Base-by-base conservation (phyloP, 1,139 yeast genomes). In the Kurtzmaniella quercitrusa region DNA sequence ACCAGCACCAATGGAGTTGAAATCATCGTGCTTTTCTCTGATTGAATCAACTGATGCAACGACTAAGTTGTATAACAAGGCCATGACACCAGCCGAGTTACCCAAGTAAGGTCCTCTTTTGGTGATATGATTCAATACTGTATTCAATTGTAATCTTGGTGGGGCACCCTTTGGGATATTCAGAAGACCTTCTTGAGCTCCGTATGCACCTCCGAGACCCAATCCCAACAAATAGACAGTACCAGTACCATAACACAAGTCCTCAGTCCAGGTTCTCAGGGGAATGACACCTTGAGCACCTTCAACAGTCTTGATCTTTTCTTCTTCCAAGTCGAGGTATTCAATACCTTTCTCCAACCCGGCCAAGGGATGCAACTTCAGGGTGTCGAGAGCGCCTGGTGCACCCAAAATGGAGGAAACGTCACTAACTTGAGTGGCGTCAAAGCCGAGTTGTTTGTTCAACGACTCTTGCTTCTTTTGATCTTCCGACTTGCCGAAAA, bases 171-270 rank as follows among this genome's bases (percentile, higher is more conserved):
- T 75, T 19, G 95, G 93, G 43, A 94, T 74, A 61, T 81, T 81
- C 47, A 76, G 74, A 46, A 93, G 59, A 48, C 98, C 98, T 66
- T 91, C 97, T 50, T 80, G 79, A 47, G 89, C 68, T 47, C 98
- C 98, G 58, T 82, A 85, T 14, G 83, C 70, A 47, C 98, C 98
- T 64, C 98, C 98, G 42, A 78, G 49, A 38, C 93, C 91, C 47
- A 73, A 60, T 42, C 93, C 95, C 38, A 85, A 56, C 54, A 93
- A 74, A 63, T 93, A 93, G 40, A 89, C 91, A 11, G 96, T 83
- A 63, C 98, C 98, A 11, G 98, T 87, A 54, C 98, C 98, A 66
- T 94, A 93, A 76, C 97, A 89, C 51, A 93, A 76, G 66, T 93
- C 98, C 63, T 93, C 98, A 14, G 91, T 79, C 96, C 97, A 93